These are phyloP conservation scores for Albifimbria verrucaria DNA, from an alignment of 2,329 filamentous ascomycete genomes.

Conservation along the genomic window DNA sequence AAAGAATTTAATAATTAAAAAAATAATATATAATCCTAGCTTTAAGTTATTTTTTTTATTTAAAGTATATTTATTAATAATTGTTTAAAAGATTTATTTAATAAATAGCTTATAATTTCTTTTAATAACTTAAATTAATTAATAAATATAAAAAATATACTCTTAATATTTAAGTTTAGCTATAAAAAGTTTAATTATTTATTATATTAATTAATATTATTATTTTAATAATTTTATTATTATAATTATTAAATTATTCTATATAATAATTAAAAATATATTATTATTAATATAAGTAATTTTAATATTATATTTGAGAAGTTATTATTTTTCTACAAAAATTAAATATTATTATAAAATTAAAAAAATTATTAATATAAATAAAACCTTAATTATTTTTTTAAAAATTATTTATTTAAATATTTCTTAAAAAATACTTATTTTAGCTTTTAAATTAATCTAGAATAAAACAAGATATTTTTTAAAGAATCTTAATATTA, in stretches of 20 bases:
- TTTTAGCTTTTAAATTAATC: not conserved
- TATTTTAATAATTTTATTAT: conserved; percentile 1
- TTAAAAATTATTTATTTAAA: not conserved
- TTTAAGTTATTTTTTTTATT: not conserved
- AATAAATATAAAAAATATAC: conserved; percentile 2
- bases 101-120: not conserved
- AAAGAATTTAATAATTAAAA: too few relatives aligned
- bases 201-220: not conserved
- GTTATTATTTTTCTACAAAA: not conserved
- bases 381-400: not conserved
- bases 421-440: not conserved
- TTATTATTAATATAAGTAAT: conserved; percentile 1
- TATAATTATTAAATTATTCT: conserved; percentile 5
- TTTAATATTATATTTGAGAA: not conserved
- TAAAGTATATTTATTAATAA: conserved; percentile 3
- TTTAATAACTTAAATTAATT: conserved; percentile 3
- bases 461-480: not conserved
- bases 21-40: too few relatives aligned
- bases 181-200: conserved; percentile 1
- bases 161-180: conserved; percentile 2
- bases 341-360: not conserved
- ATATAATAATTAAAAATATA: conserved; percentile 3
- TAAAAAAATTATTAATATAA: not conserved
- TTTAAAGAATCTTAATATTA: not conserved
- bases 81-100: not conserved